phyloP scores from a whole-genome alignment of 1,139 yeast species.

The Scheffersomyces titani region DNA sequence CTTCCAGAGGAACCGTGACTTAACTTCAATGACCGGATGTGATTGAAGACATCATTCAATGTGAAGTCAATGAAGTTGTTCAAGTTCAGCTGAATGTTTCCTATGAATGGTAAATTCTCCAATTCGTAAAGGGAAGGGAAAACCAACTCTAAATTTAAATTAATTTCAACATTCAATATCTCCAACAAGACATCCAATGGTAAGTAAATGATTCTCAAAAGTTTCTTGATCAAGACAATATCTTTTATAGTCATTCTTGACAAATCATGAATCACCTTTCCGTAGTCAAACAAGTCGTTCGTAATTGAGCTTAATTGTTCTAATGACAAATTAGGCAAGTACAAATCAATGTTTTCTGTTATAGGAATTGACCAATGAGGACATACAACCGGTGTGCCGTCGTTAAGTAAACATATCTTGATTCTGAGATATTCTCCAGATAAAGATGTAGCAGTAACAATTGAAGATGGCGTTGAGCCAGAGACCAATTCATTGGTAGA shows the following conservation, averaged over 20 bases:
- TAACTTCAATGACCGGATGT: slow-evolving; percentile 59
- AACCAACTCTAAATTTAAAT: slow-evolving; percentile 74
- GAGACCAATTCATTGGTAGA: slow-evolving; percentile 20
- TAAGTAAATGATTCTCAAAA: slow-evolving; percentile 49
- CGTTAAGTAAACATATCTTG: slow-evolving; percentile 71
- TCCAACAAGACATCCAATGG: slow-evolving; percentile 64
- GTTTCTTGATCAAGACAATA: slow-evolving; percentile 37
- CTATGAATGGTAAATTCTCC: slow-evolving; percentile 52
- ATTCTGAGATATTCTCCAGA: slow-evolving; percentile 78
- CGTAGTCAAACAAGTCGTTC: slow-evolving; percentile 43
- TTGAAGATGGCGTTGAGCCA: slow-evolving; percentile 49
- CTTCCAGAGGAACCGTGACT: slow-evolving; percentile 36
- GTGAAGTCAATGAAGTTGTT: slow-evolving; percentile 78
- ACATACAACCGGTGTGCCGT: slow-evolving; percentile 84
- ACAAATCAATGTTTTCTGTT: slow-evolving; percentile 57
- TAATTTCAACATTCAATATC: slow-evolving; percentile 56
- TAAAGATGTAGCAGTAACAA: slow-evolving; percentile 90
- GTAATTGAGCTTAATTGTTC: slow-evolving; percentile 46
- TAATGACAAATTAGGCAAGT: slow-evolving; percentile 41
- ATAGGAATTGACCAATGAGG: slow-evolving; percentile 68
- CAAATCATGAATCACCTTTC: slow-evolving; percentile 43
- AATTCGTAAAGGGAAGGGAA: slow-evolving; percentile 79
- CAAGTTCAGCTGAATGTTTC: slow-evolving; percentile 49
- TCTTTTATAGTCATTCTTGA: slow-evolving; percentile 39
- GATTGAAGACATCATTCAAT: slow-evolving; percentile 71